Base-by-base conservation (phyloP, 345 rosid species). In the Sisymbrium irio region DNA sequence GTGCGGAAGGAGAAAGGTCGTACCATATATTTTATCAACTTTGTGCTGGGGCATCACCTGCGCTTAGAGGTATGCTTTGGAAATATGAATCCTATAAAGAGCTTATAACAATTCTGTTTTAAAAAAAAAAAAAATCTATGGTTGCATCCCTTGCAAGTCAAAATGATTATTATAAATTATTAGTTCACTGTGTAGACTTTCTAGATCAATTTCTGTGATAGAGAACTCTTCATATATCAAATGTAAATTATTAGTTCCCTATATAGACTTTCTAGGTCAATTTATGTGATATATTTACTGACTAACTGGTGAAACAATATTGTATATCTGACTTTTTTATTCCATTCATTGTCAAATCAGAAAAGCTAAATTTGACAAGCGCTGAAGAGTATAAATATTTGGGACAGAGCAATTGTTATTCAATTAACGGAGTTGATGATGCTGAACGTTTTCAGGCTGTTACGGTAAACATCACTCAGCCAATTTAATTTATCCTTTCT, bases 1-100 rank as follows among this genome's bases (percentile, higher is more conserved):
- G 90, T 82, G 75, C 86, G 18, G 87, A 84, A 64, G 97, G 99
- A 67, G 99, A 95, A 81, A 90, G 99, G 84, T 90, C 99, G 59
- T 95, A 95, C 79, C 99, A 95, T 78, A 86, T 95, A 80, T 95
- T 95, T 78, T 95, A 95, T 88, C 97, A 95, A 75, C 97, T 95
- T 67, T 95, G 99, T 83, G 90, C 91, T 49, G 99, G 99, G 59
- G 99, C 99, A 77, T 80, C 97, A 65, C 63, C 35, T 61, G 71
- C 65, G 9, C 89, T 95, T 46, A 83, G 80, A 88, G 99, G 99
- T 93, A 82, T 37, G 10, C 10, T 73, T 57, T 49, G 30, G 18
- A 59, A 15, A 13, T 65, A 11, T 5, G 27, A 65, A 64, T 55
- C 32, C 47, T 35, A 55, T 22, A 56, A 57, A 33, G 3, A 2